Percentiles rank a stretch among this genome's conserved stretches.
These are phyloP conservation scores for Ustilago loliicola DNA, from an alignment of 1,284 basidiomycete species.

Conservation along the genomic window DNA sequence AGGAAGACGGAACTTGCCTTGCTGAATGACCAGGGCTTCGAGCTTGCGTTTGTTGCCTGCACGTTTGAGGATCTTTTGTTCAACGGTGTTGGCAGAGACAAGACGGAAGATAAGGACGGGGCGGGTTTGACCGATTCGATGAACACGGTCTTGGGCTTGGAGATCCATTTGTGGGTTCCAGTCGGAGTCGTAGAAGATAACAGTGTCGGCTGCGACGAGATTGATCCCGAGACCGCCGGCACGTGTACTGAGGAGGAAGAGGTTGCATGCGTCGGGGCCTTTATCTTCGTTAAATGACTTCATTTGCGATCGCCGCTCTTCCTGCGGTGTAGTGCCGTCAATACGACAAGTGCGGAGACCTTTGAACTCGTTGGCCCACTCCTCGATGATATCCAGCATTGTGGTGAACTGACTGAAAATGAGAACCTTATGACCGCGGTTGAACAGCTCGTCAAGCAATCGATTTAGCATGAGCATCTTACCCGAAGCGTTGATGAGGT, in stretches of 20 bases:
- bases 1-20: slow-evolving; percentile 75
- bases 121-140: slow-evolving; percentile 92
- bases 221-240: slow-evolving; percentile 90
- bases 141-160: slow-evolving; percentile 94
- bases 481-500: slow-evolving; percentile 86
- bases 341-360: slow-evolving; percentile 87
- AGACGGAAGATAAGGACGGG: slow-evolving; percentile 80
- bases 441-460: slow-evolving; percentile 86
- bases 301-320: slow-evolving; percentile 88
- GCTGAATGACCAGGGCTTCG: slow-evolving; percentile 92
- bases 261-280: slow-evolving; percentile 76
- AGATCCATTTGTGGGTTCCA: slow-evolving; percentile 95
- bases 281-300: slow-evolving; percentile 84
- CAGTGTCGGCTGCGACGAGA: slow-evolving; percentile 85
- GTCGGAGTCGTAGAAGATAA: slow-evolving; percentile 84
- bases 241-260: slow-evolving; percentile 92
- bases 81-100: slow-evolving; percentile 81
- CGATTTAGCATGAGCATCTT: slow-evolving; percentile 97
- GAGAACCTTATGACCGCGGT: slow-evolving; percentile 86
- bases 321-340: slow-evolving; percentile 84
- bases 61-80: slow-evolving; percentile 89
- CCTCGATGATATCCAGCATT: slow-evolving; percentile 91
- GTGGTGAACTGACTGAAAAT: slow-evolving; percentile 84
- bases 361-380: slow-evolving; percentile 75
- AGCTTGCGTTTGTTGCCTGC: slow-evolving; percentile 89